A percentile compares a stretch with the other conserved stretches of the same genome.
Conservation (phyloP, 768 basidiomycete genomes). For the Russula compacta region DNA sequence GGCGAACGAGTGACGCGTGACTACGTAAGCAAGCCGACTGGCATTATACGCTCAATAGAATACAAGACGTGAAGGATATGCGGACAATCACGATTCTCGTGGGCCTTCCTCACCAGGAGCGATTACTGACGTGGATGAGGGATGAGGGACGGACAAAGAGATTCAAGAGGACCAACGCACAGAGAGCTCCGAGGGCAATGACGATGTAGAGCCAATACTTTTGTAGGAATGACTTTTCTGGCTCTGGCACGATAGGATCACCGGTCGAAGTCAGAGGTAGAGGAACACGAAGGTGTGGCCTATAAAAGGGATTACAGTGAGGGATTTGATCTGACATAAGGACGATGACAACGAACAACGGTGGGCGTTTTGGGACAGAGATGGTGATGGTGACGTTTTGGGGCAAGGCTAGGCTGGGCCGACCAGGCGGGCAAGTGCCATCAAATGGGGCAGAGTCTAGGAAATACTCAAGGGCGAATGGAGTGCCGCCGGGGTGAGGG, state of each 20-base stretch:
- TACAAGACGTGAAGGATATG: not conserved
- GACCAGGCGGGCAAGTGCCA: conserved; percentile 46
- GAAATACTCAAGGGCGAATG: conserved; percentile 68
- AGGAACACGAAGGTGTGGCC: conserved; percentile 60
- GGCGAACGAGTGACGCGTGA: not conserved
- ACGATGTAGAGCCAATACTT: conserved; percentile 88
- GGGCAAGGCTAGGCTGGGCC: conserved; percentile 10
- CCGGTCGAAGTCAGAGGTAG: conserved; percentile 61
- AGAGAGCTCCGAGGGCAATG: conserved; percentile 44
- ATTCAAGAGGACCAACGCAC: conserved; percentile 34
- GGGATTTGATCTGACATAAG: not conserved
- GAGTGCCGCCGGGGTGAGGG: conserved; percentile 31
- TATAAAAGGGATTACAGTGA: conserved; percentile 24
- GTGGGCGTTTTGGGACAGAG: conserved; percentile 39
- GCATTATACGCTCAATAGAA: not conserved
- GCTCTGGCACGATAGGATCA: conserved; percentile 45
- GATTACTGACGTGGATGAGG: not conserved
- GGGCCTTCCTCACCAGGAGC: conserved; percentile 11
- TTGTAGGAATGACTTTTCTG: conserved; percentile 73
- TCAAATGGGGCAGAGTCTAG: conserved; percentile 58
- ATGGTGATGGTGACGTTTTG: conserved; percentile 48
- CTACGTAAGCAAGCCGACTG: not conserved
- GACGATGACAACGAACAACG: conserved; percentile 38
- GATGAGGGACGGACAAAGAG: not conserved
- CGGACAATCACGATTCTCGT: not conserved